A percentile compares a stretch with the other conserved stretches of the same genome.
Evolutionary conservation across 495 filamentous ascomycete species (phyloP).

Genomic region (Annulohypoxylon moriforme): DNA sequence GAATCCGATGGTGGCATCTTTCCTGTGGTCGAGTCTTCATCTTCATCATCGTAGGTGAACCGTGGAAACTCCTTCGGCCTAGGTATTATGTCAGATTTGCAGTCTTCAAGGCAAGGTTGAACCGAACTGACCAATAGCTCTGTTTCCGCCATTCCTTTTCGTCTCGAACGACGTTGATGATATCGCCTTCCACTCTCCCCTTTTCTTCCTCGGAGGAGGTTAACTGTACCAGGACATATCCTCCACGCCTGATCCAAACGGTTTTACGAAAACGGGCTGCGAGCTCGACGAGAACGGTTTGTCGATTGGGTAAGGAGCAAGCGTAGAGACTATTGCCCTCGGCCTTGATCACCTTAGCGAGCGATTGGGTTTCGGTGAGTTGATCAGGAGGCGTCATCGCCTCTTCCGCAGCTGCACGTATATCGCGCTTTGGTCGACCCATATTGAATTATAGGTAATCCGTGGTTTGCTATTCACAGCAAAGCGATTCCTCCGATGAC

Average conservation of each 20-base stretch:
- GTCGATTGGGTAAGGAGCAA: constrained; percentile 68
- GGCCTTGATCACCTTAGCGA: constrained; percentile 80
- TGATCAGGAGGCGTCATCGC: constrained; percentile 77
- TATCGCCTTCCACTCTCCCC: constrained; percentile 87
- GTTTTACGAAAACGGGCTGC: constrained; percentile 84
- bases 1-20: constrained; percentile 83
- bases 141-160: constrained; percentile 93
- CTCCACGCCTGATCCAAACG: constrained; percentile 88
- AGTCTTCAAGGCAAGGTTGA: not conserved
- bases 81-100: constrained; percentile 40
- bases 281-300: constrained; percentile 78
- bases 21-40: constrained; percentile 81
- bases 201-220: constrained; percentile 69
- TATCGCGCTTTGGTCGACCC: constrained; percentile 78
- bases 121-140: constrained; percentile 78
- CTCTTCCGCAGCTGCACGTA: constrained; percentile 78
- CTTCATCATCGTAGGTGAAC: constrained; percentile 68
- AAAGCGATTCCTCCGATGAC: not conserved
- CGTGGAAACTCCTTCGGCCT: constrained; percentile 88
- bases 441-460: constrained; percentile 54
- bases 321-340: constrained; percentile 90
- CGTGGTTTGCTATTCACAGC: not conserved
- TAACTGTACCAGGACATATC: constrained; percentile 86
- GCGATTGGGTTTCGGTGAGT: constrained; percentile 70
- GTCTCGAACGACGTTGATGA: constrained; percentile 90